Base-by-base conservation (phyloP, 768 basidiomycete genomes). In the Cyathus striatus region DNA sequence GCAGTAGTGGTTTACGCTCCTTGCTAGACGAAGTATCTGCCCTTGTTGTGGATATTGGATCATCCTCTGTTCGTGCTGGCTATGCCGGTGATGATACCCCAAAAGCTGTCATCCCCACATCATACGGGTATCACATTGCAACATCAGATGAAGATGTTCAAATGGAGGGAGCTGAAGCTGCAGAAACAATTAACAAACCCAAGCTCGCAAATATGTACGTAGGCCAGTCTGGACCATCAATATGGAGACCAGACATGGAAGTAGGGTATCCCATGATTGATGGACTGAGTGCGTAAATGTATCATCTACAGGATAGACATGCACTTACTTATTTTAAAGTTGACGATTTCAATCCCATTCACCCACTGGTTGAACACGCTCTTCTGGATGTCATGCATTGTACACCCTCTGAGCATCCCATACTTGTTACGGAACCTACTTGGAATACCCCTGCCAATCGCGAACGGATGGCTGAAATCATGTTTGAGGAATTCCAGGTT, bases 21-120 rank as follows among this genome's bases (percentile, higher is more conserved):
- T 44, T 47, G 16, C 55, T 47, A 96, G 94, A 97, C 60, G 94
- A 97, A 69, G 92, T 98, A n/a, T 87, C 92, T 25, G 96, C 95
- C 23, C 70, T 98, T 41, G 96, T 98, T 18, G 69, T 99, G 26
- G 96, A 99, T 69, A 86, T 98, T 58, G 96, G 96, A 22, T 73
- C 88, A 9, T 86, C 87, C 20, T 86, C 91, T 6, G 68, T 94
- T 42, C 84, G 96, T 59, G 91, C 92, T 9, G 96, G 96, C 41
- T 96, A 98, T 62, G 95, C 96, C 9, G 96, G 96, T 36, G 95
- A 98, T 64, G 96, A 98, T 56, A 79, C 87, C 9, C 96, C 96
- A 14, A 90, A 91, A 64, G 86, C 89, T 14, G 82, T 97, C 48
- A 80, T 95, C 49, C 88, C 96, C 6, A 88, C 93, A 3, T 74